Conservation (phyloP, 305 asterid species). For the Fraxinus platypoda region DNA sequence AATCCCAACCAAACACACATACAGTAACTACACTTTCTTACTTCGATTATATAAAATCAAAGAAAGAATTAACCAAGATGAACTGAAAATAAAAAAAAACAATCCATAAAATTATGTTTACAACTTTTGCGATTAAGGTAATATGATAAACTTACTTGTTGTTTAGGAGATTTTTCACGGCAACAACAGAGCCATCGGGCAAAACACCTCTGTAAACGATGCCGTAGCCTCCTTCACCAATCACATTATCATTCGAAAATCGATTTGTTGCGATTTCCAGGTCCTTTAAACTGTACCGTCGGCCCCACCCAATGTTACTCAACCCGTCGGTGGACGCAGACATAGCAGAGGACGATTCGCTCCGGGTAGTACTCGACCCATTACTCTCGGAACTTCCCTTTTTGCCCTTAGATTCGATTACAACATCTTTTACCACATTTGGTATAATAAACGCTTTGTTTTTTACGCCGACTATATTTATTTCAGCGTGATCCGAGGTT, state of each 20-base stretch:
- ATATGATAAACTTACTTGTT: slow-evolving; percentile 49
- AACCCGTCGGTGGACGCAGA: slow-evolving; percentile 43
- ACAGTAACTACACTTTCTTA: background rate
- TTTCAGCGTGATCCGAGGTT: slow-evolving; percentile 31
- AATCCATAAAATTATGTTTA: background rate
- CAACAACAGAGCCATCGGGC: slow-evolving; percentile 55
- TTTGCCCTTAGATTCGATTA: slow-evolving; percentile 32
- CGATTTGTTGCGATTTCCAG: slow-evolving; percentile 56
- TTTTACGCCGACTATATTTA: slow-evolving; percentile 20
- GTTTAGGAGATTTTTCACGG: slow-evolving; percentile 66
- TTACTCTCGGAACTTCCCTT: slow-evolving; percentile 57
- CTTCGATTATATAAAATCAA: background rate
- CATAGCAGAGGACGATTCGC: slow-evolving; percentile 52
- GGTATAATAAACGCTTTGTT: slow-evolving; percentile 29
- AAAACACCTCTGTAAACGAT: slow-evolving; percentile 59
- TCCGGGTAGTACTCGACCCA: slow-evolving; percentile 53
- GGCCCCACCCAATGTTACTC: slow-evolving; percentile 59
- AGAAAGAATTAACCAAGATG: background rate
- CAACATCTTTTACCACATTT: slow-evolving; percentile 23
- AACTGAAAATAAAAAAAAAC: background rate
- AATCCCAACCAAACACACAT: no score
- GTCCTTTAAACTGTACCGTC: slow-evolving; percentile 59
- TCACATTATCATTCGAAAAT: slow-evolving; percentile 52
- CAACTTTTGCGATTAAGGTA: background rate
- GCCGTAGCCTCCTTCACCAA: slow-evolving; percentile 79